phyloP scores from a whole-genome alignment of 1,139 yeast genomes.

The Citeromyces hawaiiensis region DNA sequence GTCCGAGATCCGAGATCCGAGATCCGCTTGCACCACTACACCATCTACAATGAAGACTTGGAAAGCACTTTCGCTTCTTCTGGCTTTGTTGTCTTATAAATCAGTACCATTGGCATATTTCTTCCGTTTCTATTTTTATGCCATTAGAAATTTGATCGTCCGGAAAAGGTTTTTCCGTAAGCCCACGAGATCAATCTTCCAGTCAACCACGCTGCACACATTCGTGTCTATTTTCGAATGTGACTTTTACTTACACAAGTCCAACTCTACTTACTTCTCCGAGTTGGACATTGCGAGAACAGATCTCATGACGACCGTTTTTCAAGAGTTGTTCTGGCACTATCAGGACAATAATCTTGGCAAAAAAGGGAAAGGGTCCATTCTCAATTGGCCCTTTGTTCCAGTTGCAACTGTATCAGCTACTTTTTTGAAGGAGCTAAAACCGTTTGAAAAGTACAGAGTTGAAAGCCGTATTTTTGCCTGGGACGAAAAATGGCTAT shows the following conservation, averaged over 20 bases:
- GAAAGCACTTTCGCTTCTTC: neutral
- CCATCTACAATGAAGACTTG: neutral
- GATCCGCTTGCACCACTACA: neutral
- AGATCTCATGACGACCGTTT: constrained; percentile 38
- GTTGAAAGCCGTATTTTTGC: constrained; percentile 53
- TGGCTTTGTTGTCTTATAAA: constrained; percentile 27
- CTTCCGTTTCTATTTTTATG: constrained; percentile 41
- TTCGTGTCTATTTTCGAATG: constrained; percentile 70
- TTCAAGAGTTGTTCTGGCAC: constrained; percentile 34
- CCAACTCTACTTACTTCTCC: constrained; percentile 73
- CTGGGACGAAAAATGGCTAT: constrained; percentile 86
- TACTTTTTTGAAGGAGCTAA: constrained; percentile 59
- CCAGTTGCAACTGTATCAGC: constrained; percentile 71
- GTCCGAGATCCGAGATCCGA: too few relatives aligned
- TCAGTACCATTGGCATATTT: constrained; percentile 60
- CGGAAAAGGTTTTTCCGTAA: constrained; percentile 6
- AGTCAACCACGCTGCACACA: constrained; percentile 29
- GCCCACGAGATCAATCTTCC: constrained; percentile 21
- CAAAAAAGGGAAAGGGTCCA: constrained; percentile 9
- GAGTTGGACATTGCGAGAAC: constrained; percentile 78
- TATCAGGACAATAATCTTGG: constrained; percentile 24
- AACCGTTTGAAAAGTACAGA: constrained; percentile 44
- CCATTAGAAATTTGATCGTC: constrained; percentile 25
- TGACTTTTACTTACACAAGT: constrained; percentile 79
- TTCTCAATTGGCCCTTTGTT: constrained; percentile 41